Evolutionary conservation across 1,139 yeast genomes (phyloP), one percentile per base, ranked within the genome.

Genomic region (Yamadazyma triangularis): DNA sequence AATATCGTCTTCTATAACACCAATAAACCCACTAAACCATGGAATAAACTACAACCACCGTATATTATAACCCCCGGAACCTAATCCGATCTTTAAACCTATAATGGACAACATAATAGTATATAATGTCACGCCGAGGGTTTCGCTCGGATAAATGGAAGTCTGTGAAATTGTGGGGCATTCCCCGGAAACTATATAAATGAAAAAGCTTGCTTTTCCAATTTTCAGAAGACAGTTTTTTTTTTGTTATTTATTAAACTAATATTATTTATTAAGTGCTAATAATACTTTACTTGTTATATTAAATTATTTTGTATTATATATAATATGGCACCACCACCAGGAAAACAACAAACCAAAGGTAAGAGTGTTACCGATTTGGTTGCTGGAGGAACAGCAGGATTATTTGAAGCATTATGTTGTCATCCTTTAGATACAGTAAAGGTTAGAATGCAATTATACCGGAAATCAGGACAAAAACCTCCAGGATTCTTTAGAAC

Each of bases 321-420:
- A n/a, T n/a, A n/a, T 18, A 18, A 7, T 18, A 18, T 18, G 20
- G 20, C 20, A 7, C 10, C 35, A 8, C 15, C 31, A 15, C 15
- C 31, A 15, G 15, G 18, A 11, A 36, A 34, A 22, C 28, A 25
- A 19, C 43, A 42, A 32, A 40, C 38, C 19, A 44, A 64, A 33
- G 65, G 65, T 30, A 63, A 54, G 37, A 56, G 70, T 26, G 77
- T 82, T 24, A 75, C 85, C 39, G 95, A 88, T 57, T 73, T 89
- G 50, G 70, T 88, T 34, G 94, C 97, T 28, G 98, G 98, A 46
- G 98, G 98, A 51, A 81, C 93, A 10, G 98, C 98, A 13, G 98
- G 98, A 39, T 71, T 89, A 40, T 86, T 88, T 56, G 98, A 91
- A 65, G 98, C 97, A 13, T 72, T 91, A 44, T 80, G 93, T 57